phyloP scores from a whole-genome alignment of 768 basidiomycete species.

The Mycena galopus region DNA sequence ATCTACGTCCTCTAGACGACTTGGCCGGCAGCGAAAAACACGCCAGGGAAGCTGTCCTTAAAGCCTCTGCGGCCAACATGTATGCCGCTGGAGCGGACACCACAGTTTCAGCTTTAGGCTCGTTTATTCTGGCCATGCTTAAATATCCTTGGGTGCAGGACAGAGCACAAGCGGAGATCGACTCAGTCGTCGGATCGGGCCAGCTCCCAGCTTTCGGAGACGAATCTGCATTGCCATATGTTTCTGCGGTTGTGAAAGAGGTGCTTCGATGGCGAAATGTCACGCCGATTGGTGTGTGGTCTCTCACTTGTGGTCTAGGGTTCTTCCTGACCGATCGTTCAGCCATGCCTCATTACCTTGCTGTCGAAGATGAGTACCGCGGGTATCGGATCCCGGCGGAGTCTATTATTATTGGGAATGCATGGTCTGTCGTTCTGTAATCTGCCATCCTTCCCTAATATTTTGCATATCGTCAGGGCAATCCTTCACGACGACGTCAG shows the following conservation, averaged over 20 bases:
- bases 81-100: slow-evolving; percentile 45
- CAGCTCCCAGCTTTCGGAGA: slow-evolving; percentile 52
- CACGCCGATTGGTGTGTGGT: slow-evolving; percentile 48
- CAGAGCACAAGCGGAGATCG: slow-evolving; percentile 55
- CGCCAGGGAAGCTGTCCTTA: too few relatives aligned
- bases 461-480: slow-evolving; percentile 9
- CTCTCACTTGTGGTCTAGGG: not conserved
- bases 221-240: slow-evolving; percentile 47
- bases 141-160: too few relatives aligned
- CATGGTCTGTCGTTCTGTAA: too few relatives aligned
- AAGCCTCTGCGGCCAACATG: slow-evolving; percentile 5
- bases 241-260: slow-evolving; percentile 53
- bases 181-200: slow-evolving; percentile 46
- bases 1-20: slow-evolving; percentile 27
- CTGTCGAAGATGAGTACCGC: slow-evolving; percentile 43
- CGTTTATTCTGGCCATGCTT: slow-evolving; percentile 53
- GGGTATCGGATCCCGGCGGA: slow-evolving; percentile 46
- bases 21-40: not conserved
- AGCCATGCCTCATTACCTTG: slow-evolving; percentile 17
- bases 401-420: slow-evolving; percentile 44
- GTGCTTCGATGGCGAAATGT: slow-evolving; percentile 50
- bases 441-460: too few relatives aligned
- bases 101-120: slow-evolving; percentile 49
- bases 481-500: too few relatives aligned
- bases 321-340: not conserved